Evolutionary conservation across 805 yeast genomes (phyloP).

Genomic region (Blastobotrys chiropterorum): DNA sequence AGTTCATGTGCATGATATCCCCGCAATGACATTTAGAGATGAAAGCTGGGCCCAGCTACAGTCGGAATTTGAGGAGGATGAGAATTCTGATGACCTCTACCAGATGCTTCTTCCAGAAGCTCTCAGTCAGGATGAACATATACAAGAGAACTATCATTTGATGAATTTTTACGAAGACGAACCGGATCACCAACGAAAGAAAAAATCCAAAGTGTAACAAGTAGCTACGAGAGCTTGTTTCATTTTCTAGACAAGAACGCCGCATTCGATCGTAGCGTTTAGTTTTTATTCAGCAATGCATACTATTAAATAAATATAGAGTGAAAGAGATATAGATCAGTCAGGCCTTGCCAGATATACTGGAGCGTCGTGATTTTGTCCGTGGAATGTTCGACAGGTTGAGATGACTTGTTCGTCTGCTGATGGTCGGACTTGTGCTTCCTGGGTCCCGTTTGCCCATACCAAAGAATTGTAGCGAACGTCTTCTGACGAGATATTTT

Average conservation of each 20-base stretch:
- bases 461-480: neutral
- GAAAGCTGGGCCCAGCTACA: neutral
- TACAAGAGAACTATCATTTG: neutral
- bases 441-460: neutral
- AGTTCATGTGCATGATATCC: neutral
- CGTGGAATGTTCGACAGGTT: neutral
- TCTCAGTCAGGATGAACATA: neutral
- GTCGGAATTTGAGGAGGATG: neutral
- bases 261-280: too few relatives aligned
- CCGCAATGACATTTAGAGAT: neutral
- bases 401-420: neutral
- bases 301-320: neutral
- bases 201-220: neutral
- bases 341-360: neutral
- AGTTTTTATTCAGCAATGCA: neutral
- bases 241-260: too few relatives aligned
- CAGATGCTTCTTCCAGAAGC: neutral
- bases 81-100: neutral
- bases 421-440: neutral
- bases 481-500: slow-evolving; percentile 2
- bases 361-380: neutral
- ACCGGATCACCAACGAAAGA: neutral
- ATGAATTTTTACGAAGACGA: neutral
- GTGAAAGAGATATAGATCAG: too few relatives aligned
- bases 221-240: neutral